Base-by-base conservation (phyloP, 1,284 basidiomycete species). In the Salmacisia buchloeana region DNA sequence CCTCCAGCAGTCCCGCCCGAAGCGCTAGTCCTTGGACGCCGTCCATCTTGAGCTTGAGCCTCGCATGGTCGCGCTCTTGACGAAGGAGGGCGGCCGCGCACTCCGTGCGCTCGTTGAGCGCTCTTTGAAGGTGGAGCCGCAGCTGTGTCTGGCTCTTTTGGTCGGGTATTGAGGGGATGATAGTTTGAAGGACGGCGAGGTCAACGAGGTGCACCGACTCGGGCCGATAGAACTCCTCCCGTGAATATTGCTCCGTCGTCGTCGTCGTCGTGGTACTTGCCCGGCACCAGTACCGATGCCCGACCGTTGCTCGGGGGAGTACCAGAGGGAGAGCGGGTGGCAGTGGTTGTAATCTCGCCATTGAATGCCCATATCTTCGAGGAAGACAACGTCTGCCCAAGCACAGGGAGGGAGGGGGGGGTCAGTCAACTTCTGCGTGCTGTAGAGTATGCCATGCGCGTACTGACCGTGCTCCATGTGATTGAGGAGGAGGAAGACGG, bases 401-500 rank as follows among this genome's bases (percentile, higher is more conserved):
- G n/a, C n/a, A n/a, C n/a, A n/a, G n/a, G n/a, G n/a, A 43, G 15
- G 23, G 12, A 43, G 41, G 41, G 41, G 23, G 18, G 7, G 6
- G 41, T n/a, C n/a, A n/a, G 23, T 43, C 41, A 43, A n/a, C 18
- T 15, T n/a, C 15, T 43, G 41, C 6, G 23, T n/a, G 10, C 1
- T n/a, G 23, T 15, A 12, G 41, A 43, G 41, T n/a, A 43, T 12
- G 41, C 18, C 18, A 18, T 6, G 41, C 18, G 23, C 7, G 41
- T 12, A 43, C 41, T 43, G 41, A 43, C 41, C 41, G 15, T 54
- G 12, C 31, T 33, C 27, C 49, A 54, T 54, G 49, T 31, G 34
- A 31, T 54, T 27, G 6, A 31, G 31, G 25, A 54, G 49, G 15
- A 54, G 49, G 49, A 54, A 54, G 49, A 54, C 49, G 49, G 49